Evolutionary conservation across 306 rosid genomes (phyloP), one percentile per base, ranked within the genome.

Genomic region (Calophaca sinica): DNA sequence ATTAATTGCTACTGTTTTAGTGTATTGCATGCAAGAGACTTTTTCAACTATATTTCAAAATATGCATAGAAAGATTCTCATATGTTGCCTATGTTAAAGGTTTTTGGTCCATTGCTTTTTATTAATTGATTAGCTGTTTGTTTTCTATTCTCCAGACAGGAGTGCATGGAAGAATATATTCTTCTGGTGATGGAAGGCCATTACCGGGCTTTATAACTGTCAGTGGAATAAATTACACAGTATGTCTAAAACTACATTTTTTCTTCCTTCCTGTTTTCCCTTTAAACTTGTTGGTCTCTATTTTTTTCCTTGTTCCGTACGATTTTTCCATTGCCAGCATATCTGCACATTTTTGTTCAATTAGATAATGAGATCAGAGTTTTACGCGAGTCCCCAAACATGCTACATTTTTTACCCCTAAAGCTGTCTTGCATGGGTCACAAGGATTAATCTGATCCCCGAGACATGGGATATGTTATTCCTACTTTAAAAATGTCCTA

Each of bases 81-180:
- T 55, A 29, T 62, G n/a, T 36, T 54, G 9, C 49, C 33, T 38
- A 35, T 48, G 52, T 70, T 4, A 35, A 6, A 13, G 54, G n/a
- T 68, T 67, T 49, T 72, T 20, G 57, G 44, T 75, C 5, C 53
- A 7, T 48, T 61, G 31, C 26, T 29, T 67, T 70, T 61, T 54
- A 46, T 73, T 62, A 32, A 46, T 42, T 61, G 72, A 59, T 81
- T 71, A 64, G 36, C 55, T 55, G n/a, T 72, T 71, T 83, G 81
- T 61, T 79, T 80, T 75, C 9, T 63, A 52, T 66, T 82, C 67
- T 78, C 26, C 62, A 94, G 98, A 84, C 89, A 38, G 97, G 97
- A 80, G 89, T 94, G 77, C 97, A 90, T 74, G 96, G 98, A 79
- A 87, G 96, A 70, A 84, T 94, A 53, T 88, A 84, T 82, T 90